Percentiles rank a stretch among this genome's conserved stretches.
These are phyloP conservation scores for Bolboschoenus planiculmis DNA, from an alignment of 176 grass and related monocot genomes.

Conservation along the genomic window DNA sequence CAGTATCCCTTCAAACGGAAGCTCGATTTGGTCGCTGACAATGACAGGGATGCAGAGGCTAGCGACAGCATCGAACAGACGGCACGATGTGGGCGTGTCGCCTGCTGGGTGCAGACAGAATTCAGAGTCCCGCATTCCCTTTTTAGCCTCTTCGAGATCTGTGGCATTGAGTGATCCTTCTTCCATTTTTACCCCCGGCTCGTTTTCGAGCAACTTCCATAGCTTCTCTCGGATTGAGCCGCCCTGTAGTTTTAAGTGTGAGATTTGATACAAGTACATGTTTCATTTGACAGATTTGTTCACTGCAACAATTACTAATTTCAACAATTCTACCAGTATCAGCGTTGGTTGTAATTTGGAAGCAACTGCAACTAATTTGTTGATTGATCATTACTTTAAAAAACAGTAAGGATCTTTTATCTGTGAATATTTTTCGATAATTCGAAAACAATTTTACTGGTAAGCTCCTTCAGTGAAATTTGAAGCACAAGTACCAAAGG, in stretches of 20 bases:
- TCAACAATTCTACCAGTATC: neutral
- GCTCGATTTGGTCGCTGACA: conserved; percentile 70
- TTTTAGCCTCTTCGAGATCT: conserved; percentile 61
- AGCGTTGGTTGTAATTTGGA: neutral
- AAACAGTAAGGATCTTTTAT: neutral
- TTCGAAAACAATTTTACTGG: neutral
- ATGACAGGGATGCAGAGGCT: conserved; percentile 81
- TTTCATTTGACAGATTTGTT: neutral
- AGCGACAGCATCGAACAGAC: conserved; percentile 61
- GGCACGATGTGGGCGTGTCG: conserved; percentile 73
- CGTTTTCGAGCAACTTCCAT: conserved; percentile 55
- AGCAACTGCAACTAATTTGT: neutral
- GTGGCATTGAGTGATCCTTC: conserved; percentile 78
- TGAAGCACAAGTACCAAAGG: neutral
- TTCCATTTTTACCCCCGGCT: conserved; percentile 63
- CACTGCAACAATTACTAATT: neutral
- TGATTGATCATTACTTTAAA: neutral
- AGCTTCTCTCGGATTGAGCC: conserved; percentile 77
- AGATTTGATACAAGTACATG: neutral
- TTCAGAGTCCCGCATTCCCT: conserved; percentile 50
- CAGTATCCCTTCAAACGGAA: conserved; percentile 77
- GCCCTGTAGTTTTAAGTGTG: conserved; percentile 39
- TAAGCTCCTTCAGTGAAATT: neutral
- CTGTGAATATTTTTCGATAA: neutral
- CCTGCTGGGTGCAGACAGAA: conserved; percentile 84